Evolutionary conservation across 306 rosid species (phyloP).

Genomic region (Macrotyloma uniflorum): DNA sequence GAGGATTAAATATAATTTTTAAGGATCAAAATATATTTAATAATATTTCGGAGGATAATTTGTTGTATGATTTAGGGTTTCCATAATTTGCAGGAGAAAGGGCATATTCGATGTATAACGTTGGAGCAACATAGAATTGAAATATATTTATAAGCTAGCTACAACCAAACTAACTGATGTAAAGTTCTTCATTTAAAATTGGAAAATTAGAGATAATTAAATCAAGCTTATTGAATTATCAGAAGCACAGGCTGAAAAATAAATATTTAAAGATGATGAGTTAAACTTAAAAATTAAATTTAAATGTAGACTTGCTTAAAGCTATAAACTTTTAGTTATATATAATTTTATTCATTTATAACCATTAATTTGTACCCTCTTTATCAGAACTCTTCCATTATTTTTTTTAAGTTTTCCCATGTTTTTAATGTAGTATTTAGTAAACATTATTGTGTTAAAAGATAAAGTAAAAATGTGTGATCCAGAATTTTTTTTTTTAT

Average conservation of each 20-base stretch:
- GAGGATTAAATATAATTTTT: background rate
- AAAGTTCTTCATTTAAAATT: background rate
- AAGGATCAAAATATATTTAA: background rate
- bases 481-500: too few relatives aligned
- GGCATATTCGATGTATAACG: background rate
- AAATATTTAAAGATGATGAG: background rate
- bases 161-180: background rate
- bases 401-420: background rate
- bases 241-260: background rate
- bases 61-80: background rate
- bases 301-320: background rate
- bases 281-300: background rate
- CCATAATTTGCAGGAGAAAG: background rate
- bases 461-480: background rate
- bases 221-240: background rate
- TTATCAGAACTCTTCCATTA: too few relatives aligned
- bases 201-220: background rate
- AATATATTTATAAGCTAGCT: background rate
- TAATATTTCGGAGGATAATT: background rate
- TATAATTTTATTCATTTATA: background rate
- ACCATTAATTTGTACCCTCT: background rate
- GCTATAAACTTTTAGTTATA: background rate
- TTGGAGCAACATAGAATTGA: slow-evolving; percentile 8
- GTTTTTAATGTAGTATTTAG: background rate
- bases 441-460: background rate